A percentile compares a stretch with the other conserved stretches of the same genome.
Conservation (phyloP, 2,329 filamentous ascomycete genomes). For the Allantophomopsis lycopodina region DNA sequence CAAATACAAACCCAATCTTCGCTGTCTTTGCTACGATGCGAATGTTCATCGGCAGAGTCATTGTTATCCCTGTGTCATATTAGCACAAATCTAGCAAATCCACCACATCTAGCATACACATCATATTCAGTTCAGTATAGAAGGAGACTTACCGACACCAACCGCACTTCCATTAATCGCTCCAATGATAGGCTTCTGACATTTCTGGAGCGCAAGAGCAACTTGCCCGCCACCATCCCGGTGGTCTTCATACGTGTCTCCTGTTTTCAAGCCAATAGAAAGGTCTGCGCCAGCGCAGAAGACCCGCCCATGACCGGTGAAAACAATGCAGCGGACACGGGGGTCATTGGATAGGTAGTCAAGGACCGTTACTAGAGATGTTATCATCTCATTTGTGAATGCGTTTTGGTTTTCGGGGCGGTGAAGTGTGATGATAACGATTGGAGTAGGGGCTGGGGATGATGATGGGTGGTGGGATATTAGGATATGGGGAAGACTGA, state of each 20-base stretch:
- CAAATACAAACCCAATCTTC: slow-evolving; percentile 64
- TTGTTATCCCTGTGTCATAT: slow-evolving; percentile 33
- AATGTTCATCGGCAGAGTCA: slow-evolving; percentile 41
- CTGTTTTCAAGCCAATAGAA: slow-evolving; percentile 8
- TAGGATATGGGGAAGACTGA: slow-evolving; percentile 28
- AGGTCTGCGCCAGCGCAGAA: slow-evolving; percentile 44
- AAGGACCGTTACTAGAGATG: slow-evolving; percentile 42
- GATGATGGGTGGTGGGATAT: slow-evolving; percentile 33
- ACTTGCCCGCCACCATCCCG: slow-evolving; percentile 38
- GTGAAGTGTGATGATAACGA: slow-evolving; percentile 50
- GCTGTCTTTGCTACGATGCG: slow-evolving; percentile 39
- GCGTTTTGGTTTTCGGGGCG: slow-evolving; percentile 55
- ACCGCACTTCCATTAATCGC: slow-evolving; percentile 46
- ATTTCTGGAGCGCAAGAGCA: slow-evolving; percentile 38
- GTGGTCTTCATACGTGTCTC: slow-evolving; percentile 12
- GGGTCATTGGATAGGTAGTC: slow-evolving; percentile 34
- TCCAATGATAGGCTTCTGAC: slow-evolving; percentile 42
- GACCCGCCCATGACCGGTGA: slow-evolving; percentile 43
- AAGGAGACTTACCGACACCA: slow-evolving; percentile 24
- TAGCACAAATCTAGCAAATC: too few relatives aligned
- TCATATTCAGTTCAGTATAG: too few relatives aligned
- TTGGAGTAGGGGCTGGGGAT: slow-evolving; percentile 40
- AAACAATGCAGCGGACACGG: slow-evolving; percentile 38
- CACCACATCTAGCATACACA: too few relatives aligned
- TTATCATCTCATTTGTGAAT: slow-evolving; percentile 51